Conservation (phyloP, 768 basidiomycete genomes). For the Xanthoconium stramineum region DNA sequence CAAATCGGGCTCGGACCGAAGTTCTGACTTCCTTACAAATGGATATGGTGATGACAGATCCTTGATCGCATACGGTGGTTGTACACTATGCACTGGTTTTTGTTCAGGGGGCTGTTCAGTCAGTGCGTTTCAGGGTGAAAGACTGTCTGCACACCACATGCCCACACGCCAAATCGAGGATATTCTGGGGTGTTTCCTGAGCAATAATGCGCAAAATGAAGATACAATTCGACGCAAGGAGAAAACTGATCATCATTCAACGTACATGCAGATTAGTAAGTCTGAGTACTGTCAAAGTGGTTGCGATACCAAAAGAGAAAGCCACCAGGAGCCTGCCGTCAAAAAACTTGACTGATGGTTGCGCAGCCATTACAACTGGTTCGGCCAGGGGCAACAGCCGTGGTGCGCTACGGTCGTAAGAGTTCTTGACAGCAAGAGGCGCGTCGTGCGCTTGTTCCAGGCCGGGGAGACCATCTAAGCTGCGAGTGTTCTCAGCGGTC, state of each 20-base stretch:
- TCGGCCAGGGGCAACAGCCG: not conserved
- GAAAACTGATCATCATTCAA: not conserved
- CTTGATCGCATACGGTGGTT: no score
- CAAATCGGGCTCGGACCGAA: no score
- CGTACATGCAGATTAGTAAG: conserved; percentile 5
- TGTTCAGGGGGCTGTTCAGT: no score
- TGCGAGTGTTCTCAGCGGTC: conserved; percentile 45
- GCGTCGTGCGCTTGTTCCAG: conserved; percentile 33
- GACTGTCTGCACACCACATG: no score
- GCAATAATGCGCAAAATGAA: no score
- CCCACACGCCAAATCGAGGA: no score
- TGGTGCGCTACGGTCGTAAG: conserved; percentile 19
- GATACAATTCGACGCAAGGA: not conserved
- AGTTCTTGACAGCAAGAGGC: conserved; percentile 13
- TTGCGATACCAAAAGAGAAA: conserved; percentile 30
- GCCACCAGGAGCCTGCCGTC: conserved; percentile 20
- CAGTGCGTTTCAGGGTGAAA: no score
- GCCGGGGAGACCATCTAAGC: conserved; percentile 57
- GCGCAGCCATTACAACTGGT: not conserved
- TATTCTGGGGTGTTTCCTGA: no score
- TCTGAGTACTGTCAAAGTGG: conserved; percentile 13
- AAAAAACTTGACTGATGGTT: not conserved
- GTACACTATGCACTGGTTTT: no score
- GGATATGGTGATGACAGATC: no score
- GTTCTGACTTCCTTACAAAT: no score